Percentiles rank a stretch among this genome's conserved stretches.
phyloP scores from a whole-genome alignment of 1,284 basidiomycete genomes.

The Takashimella tepidaria region DNA sequence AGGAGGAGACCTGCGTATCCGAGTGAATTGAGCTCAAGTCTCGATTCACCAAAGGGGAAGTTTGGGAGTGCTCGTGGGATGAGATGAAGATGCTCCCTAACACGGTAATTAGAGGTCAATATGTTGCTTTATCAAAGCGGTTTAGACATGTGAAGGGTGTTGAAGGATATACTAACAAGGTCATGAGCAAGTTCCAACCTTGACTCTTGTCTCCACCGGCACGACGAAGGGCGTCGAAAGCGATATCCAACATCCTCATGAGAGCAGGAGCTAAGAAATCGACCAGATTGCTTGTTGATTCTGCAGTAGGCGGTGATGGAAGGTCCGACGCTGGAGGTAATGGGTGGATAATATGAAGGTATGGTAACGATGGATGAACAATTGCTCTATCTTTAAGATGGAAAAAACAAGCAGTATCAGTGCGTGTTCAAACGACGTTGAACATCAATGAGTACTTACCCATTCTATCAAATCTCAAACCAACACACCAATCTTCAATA shows the following conservation, averaged over 20 bases:
- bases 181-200: slow-evolving; percentile 73
- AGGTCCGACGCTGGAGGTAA: slow-evolving; percentile 49
- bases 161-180: slow-evolving; percentile 48
- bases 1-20: slow-evolving; percentile 83
- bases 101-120: slow-evolving; percentile 4
- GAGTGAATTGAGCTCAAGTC: slow-evolving; percentile 68
- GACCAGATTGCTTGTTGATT: slow-evolving; percentile 50
- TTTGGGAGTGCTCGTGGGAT: slow-evolving; percentile 59
- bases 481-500: slow-evolving; percentile 62
- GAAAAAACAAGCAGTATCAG: too few relatives aligned
- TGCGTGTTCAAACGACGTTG: not conserved
- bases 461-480: slow-evolving; percentile 56
- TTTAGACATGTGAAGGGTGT: not conserved
- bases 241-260: slow-evolving; percentile 69
- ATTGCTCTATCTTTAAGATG: slow-evolving; percentile 72
- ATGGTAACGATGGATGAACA: slow-evolving; percentile 61
- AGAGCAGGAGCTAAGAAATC: slow-evolving; percentile 60
- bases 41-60: slow-evolving; percentile 25
- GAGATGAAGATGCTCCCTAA: slow-evolving; percentile 67
- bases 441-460: slow-evolving; percentile 48
- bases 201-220: slow-evolving; percentile 32
- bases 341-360: slow-evolving; percentile 67
- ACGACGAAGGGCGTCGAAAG: slow-evolving; percentile 58
- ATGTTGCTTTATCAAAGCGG: too few relatives aligned
- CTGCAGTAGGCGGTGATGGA: slow-evolving; percentile 50